Evolutionary conservation across 805 yeast genomes (phyloP).

Genomic region (Yamadazyma takamatsuzukensis): DNA sequence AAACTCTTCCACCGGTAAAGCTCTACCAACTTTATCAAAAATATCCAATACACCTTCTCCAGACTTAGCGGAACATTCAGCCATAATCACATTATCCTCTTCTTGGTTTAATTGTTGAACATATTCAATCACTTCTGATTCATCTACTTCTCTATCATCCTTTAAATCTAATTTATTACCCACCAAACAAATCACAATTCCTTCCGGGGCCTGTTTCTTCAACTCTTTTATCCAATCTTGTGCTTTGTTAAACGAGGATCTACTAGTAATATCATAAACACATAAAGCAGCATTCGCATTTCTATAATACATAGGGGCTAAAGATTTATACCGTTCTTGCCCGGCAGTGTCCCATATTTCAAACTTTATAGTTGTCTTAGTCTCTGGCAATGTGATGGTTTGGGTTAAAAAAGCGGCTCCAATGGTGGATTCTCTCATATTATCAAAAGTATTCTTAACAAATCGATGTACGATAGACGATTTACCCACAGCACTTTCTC

Average conservation of each 20-base stretch:
- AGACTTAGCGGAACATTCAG: slow-evolving; percentile 44
- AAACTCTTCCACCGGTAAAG: slow-evolving; percentile 41
- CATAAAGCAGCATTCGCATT: slow-evolving; percentile 69
- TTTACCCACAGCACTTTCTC: slow-evolving; percentile 84
- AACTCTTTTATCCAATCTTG: slow-evolving; percentile 76
- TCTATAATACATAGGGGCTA: slow-evolving; percentile 45
- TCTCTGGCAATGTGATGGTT: slow-evolving; percentile 51
- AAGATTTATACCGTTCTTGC: slow-evolving; percentile 48
- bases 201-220: slow-evolving; percentile 73
- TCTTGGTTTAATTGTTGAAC: slow-evolving; percentile 35
- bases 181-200: slow-evolving; percentile 76
- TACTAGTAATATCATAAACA: slow-evolving; percentile 71
- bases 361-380: slow-evolving; percentile 54
- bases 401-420: slow-evolving; percentile 84
- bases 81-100: slow-evolving; percentile 38
- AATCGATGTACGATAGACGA: slow-evolving; percentile 56
- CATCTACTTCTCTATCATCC: slow-evolving; percentile 42
- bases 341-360: slow-evolving; percentile 97
- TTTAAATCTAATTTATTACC: slow-evolving; percentile 73
- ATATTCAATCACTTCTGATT: slow-evolving; percentile 47
- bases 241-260: slow-evolving; percentile 65
- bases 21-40: slow-evolving; percentile 36
- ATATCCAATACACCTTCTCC: slow-evolving; percentile 44
- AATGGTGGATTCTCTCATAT: slow-evolving; percentile 72
- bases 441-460: slow-evolving; percentile 70